Base-by-base conservation (phyloP, 2,329 filamentous ascomycete species). In the Stagonosporopsis chrysanthemi region DNA sequence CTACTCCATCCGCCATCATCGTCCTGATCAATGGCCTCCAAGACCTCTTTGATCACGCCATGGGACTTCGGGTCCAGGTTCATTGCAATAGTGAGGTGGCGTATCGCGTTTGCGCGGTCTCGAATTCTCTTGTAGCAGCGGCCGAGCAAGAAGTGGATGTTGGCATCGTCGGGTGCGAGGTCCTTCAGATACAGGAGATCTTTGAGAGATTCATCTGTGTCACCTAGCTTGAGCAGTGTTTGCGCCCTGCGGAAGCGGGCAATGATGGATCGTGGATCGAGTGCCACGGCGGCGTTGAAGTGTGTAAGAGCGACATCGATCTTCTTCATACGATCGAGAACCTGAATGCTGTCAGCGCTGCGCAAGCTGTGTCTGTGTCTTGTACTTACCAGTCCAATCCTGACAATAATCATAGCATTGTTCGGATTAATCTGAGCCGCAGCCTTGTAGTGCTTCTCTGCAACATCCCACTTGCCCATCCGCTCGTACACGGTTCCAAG, bases 11-110 rank as follows among this genome's bases (percentile, higher is more conserved):
- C 67, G 3, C 60, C 73, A 54, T 83, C 82, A 22, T 85, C 84
- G 58, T 91, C 89, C 54, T 92, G 89, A 69, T 96, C 92, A 56
- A 98, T 84, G 67, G 88, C 89, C 80, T 98, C 94, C 80, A 99
- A 97, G 17, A 92, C 92, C 75, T 97, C 92, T 78, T 98, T 99
- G 78, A 99, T 97, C 76, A 92, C 90, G 62, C 91, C 89, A 64
- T 91, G 92, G 68, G 94, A 94, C 88, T 98, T 98, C 28, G 94
- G 95, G 81, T 99, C 95, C 70, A 99, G 80, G 77, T 97, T 97
- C 71, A 98, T 81, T 17, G 95, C 95, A 75, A 93, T 94, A 6
- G 95, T 99, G 74, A 96, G 96, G 76, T 97, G 92, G 58, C 90
- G 88, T 58, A 99, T 90, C n/a, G 95, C 93, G 68, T 88, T 84